Evolutionary conservation across 176 grass and related monocot species (phyloP).

Genomic region (Neostapfia colusana): DNA sequence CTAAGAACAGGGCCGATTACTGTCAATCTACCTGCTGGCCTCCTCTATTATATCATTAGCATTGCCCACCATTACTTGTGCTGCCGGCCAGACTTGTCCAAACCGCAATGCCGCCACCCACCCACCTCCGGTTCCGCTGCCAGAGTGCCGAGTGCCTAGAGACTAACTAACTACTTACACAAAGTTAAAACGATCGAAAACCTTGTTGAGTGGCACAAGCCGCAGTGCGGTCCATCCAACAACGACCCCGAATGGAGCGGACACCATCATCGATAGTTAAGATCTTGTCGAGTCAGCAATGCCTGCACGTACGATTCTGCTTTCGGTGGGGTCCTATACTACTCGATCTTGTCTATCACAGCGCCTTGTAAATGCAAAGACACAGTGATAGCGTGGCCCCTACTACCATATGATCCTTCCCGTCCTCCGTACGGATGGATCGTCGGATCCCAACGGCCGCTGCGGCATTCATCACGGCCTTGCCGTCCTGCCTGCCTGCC

Average conservation of each 20-base stretch:
- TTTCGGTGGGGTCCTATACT: background rate
- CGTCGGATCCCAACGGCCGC: background rate
- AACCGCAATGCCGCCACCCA: too few species aligned
- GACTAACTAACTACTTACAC: too few species aligned
- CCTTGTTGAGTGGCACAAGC: background rate
- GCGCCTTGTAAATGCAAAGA: background rate
- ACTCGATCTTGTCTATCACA: background rate
- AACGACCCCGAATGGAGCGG: background rate
- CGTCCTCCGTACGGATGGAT: background rate
- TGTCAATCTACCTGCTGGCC: too few species aligned
- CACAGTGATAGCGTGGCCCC: background rate
- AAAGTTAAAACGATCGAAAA: too few species aligned
- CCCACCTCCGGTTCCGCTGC: too few species aligned
- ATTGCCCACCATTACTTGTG: too few species aligned
- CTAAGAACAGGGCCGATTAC: too few species aligned
- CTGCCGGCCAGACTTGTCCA: too few species aligned
- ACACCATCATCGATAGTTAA: background rate
- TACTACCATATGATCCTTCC: background rate
- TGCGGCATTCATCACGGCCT: conserved; percentile 1
- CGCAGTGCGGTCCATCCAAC: background rate
- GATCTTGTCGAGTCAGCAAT: background rate
- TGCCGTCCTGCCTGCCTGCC: background rate
- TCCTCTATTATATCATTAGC: too few species aligned
- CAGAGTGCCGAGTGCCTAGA: too few species aligned
- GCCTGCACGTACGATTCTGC: background rate